phyloP scores from a whole-genome alignment of 2,329 filamentous ascomycete species.

The Penicillium sclerotigenum region DNA sequence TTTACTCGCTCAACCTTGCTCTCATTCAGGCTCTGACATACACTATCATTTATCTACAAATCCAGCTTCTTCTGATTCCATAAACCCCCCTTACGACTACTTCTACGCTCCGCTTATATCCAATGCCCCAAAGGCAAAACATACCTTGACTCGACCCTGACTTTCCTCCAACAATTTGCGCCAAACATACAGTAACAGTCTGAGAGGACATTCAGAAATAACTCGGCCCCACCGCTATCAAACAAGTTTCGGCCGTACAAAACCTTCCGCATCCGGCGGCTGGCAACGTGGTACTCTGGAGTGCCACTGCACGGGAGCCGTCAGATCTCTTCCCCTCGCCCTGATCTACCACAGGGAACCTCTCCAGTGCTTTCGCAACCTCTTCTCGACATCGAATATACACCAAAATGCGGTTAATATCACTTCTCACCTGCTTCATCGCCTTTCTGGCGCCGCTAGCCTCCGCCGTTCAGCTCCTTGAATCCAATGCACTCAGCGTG shows the following conservation, averaged over 20 bases:
- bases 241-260: slow-evolving; percentile 14
- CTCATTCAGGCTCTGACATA: slow-evolving; percentile 17
- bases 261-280: slow-evolving; percentile 37
- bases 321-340: slow-evolving; percentile 15
- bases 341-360: slow-evolving; percentile 6
- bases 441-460: slow-evolving; percentile 49
- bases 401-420: slow-evolving; percentile 35
- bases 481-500: slow-evolving; percentile 77
- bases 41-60: slow-evolving; percentile 16
- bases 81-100: slow-evolving; percentile 2
- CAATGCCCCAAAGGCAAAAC: slow-evolving; percentile 12
- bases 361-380: slow-evolving; percentile 2
- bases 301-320: slow-evolving; percentile 21
- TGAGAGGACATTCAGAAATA: slow-evolving; percentile 6
- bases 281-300: slow-evolving; percentile 35
- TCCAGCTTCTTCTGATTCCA: slow-evolving; percentile 7
- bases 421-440: slow-evolving; percentile 36
- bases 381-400: slow-evolving; percentile 5
- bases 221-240: slow-evolving; percentile 8
- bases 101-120: slow-evolving; percentile 6
- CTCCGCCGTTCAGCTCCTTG: slow-evolving; percentile 65
- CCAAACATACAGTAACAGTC: slow-evolving; percentile 1
- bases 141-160: background rate
- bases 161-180: background rate
- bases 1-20: slow-evolving; percentile 4